Evolutionary conservation across 2,329 filamentous ascomycete genomes (phyloP).

Genomic region (Alternaria sp.): DNA sequence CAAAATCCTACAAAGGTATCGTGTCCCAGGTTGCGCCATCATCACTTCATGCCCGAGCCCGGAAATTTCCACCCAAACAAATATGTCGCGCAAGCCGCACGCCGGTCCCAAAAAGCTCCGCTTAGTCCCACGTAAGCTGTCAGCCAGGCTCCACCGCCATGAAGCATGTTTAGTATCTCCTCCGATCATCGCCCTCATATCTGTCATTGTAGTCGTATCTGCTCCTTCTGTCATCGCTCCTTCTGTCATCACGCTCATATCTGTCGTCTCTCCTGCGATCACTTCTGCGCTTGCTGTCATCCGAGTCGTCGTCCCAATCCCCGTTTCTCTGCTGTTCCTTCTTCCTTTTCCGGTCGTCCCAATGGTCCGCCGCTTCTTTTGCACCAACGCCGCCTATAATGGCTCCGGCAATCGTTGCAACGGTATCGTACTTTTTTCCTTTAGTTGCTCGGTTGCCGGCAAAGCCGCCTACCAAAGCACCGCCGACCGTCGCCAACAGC

Average conservation of each 20-base stretch:
- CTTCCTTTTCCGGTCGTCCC: conserved; percentile 22
- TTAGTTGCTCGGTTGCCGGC: conserved; percentile 35
- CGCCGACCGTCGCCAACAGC: conserved; percentile 38
- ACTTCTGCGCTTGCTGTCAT: background rate
- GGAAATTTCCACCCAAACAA: background rate
- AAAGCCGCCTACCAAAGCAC: conserved; percentile 46
- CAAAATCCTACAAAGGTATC: conserved; percentile 1
- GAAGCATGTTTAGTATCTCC: background rate
- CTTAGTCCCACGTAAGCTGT: background rate
- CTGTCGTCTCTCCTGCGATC: conserved; percentile 3
- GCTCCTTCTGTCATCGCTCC: conserved; percentile 4
- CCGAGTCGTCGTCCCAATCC: conserved; percentile 18
- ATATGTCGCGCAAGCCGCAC: background rate
- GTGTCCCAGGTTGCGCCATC: background rate
- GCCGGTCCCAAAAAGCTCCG: background rate
- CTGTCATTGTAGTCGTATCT: conserved; percentile 7
- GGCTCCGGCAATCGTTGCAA: conserved; percentile 46
- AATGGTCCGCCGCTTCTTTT: conserved; percentile 37
- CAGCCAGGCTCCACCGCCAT: background rate
- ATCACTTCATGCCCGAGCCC: background rate
- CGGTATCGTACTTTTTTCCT: conserved; percentile 38
- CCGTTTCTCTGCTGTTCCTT: conserved; percentile 10
- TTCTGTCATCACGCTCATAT: conserved; percentile 11
- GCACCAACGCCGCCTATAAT: conserved; percentile 47
- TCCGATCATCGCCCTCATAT: conserved; percentile 10